Percentiles rank a stretch among this genome's conserved stretches.
Evolutionary conservation across 345 rosid genomes (phyloP).

Genomic region (Stellera chamaejasme): DNA sequence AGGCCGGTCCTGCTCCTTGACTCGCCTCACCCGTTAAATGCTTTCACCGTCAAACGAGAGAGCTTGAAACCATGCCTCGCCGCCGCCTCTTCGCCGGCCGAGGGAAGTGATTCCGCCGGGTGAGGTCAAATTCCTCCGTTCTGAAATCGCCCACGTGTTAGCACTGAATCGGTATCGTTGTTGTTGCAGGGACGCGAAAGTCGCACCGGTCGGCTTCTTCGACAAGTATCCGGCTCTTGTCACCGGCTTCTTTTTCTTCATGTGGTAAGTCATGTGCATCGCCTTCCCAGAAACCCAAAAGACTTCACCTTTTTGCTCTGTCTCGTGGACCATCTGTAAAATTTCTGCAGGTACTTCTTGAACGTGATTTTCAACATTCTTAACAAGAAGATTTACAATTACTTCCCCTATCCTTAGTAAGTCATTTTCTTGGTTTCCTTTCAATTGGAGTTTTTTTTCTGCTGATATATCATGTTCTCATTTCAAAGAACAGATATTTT

Average conservation of each 20-base stretch:
- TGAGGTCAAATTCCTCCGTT: constrained; percentile 84
- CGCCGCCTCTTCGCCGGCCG: constrained; percentile 66
- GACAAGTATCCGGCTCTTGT: constrained; percentile 65
- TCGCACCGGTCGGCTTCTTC: constrained; percentile 58
- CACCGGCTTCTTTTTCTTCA: constrained; percentile 96
- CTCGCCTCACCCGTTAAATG: constrained; percentile 11
- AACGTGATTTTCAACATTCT: constrained; percentile 95
- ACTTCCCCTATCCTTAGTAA: constrained; percentile 97
- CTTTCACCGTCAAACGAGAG: constrained; percentile 26
- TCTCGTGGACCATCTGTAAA: not conserved
- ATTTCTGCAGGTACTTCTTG: constrained; percentile 62
- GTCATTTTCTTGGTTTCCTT: constrained; percentile 12
- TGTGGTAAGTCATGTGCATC: constrained; percentile 52
- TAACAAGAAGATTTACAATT: constrained; percentile 97
- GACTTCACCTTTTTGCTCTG: not conserved
- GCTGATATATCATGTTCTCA: not conserved
- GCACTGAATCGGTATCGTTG: constrained; percentile 20
- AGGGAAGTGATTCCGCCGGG: constrained; percentile 90
- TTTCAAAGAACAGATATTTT: not conserved
- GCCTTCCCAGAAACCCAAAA: not conserved
- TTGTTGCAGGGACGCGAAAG: constrained; percentile 41
- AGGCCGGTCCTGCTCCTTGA: constrained; percentile 65
- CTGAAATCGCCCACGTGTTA: constrained; percentile 19
- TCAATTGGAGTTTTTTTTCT: too few relatives aligned
- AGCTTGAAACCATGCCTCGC: constrained; percentile 43